These are phyloP conservation scores for Apiospora rasikravindrae DNA, from an alignment of 2,329 filamentous ascomycete genomes.

Conservation along the genomic window DNA sequence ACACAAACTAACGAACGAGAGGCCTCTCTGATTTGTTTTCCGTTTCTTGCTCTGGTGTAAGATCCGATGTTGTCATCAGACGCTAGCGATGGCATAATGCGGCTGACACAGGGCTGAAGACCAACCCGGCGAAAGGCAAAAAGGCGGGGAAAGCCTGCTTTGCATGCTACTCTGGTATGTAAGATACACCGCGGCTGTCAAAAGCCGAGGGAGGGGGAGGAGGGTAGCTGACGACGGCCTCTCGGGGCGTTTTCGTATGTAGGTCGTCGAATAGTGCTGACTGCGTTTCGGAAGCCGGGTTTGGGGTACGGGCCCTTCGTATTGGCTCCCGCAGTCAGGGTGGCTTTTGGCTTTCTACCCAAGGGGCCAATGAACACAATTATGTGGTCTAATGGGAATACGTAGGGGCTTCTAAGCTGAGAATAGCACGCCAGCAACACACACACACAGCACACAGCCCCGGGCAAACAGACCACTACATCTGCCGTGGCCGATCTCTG, in stretches of 20 bases:
- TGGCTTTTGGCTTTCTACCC: background rate
- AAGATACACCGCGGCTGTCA: background rate
- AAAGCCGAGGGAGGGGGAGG: background rate
- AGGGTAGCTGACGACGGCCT: background rate
- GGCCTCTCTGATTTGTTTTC: background rate
- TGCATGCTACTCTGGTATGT: background rate
- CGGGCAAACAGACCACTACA: background rate
- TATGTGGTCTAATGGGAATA: background rate
- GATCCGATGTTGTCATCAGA: conserved; percentile 10
- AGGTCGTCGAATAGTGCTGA: background rate
- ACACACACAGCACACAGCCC: background rate
- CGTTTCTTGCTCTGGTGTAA: background rate
- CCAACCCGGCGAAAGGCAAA: background rate
- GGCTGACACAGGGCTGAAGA: conserved; percentile 1
- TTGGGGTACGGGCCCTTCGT: background rate
- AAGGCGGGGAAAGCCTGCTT: background rate
- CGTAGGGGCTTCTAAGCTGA: conserved; percentile 10
- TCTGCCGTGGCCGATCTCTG: background rate
- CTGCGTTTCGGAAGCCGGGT: background rate
- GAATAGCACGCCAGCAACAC: background rate
- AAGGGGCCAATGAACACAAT: background rate
- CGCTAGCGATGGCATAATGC: background rate
- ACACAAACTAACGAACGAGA: background rate
- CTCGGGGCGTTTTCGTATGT: background rate
- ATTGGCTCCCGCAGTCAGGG: background rate